Evolutionary conservation across 768 basidiomycete species (phyloP), one percentile per base, ranked within the genome.

Genomic region (Calocera cornea): DNA sequence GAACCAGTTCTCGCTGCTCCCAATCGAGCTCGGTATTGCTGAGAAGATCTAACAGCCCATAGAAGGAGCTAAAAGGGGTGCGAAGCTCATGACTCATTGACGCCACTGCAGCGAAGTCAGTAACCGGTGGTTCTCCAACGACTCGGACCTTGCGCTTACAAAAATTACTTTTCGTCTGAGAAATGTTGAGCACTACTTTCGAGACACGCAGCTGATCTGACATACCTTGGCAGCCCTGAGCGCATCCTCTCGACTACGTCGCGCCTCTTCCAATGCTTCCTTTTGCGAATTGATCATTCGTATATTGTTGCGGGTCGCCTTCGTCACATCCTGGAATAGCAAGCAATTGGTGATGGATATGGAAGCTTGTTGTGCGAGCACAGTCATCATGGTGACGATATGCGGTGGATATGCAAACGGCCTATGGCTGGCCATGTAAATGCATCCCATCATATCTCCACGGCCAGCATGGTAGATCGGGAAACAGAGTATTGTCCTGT

Each of bases 1-100:
- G 86, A 0, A 88, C 87, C 31, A 88, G 87, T 72, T 89, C 87
- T 71, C 81, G 82, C 74, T 89, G 87, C 8, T 84, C 85, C 5
- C 82, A 76, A 72, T 87, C 86, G 14, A 90, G 78, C 69, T 87
- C 85, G 1, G 87, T 89, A 0, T 86, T 85, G 70, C 84, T 84
- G 24, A 90, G 73, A n/a, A 90, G 81, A 73, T 89, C 88, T 11
- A 90, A 78, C 2, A 90, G 77, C 16, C 88, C 88, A 73, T 88
- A 90, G 74, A 89, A 90, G 1, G 87, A 88, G 69, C 87, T 87
- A 75, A 90, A 89, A 0, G 88, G 88, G 0, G 88, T 90, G 65
- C 88, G 79, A 66, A 90, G 77, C 73, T 90, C 87, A 70, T 89
- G 88, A 70, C 85, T 87, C 87, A 89, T 89, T 5, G 86, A 84